Evolutionary conservation across 1,139 yeast species (phyloP).

Genomic region (Saccharomycopsis crataegensis): DNA sequence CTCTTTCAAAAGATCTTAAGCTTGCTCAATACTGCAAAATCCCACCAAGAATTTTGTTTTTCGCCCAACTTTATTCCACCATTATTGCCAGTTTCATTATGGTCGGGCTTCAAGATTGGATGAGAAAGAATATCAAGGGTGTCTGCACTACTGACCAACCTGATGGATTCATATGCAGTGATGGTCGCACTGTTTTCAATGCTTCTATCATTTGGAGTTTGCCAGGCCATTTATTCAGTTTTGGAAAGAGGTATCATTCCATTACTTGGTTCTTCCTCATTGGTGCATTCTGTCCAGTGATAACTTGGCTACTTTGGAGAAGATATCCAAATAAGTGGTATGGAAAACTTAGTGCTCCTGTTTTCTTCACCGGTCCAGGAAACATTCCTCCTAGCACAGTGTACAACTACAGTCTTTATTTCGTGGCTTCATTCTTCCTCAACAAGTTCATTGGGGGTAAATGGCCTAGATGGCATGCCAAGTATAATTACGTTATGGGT

Average conservation of each 20-base stretch:
- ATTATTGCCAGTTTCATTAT: conserved; percentile 34
- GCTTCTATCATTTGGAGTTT: conserved; percentile 63
- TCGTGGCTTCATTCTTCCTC: conserved; percentile 36
- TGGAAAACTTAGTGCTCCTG: conserved; percentile 38
- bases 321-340: conserved; percentile 39
- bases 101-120: conserved; percentile 32
- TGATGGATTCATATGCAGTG: conserved; percentile 43
- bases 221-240: conserved; percentile 40
- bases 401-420: conserved; percentile 35
- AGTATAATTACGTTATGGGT: conserved; percentile 53
- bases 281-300: conserved; percentile 38
- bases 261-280: conserved; percentile 39
- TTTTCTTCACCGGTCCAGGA: conserved; percentile 44
- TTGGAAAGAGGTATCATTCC: conserved; percentile 32
- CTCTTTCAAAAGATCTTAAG: conserved; percentile 51
- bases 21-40: conserved; percentile 56
- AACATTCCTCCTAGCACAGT: conserved; percentile 49
- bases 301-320: conserved; percentile 41
- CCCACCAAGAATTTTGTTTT: conserved; percentile 53
- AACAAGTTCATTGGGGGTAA: conserved; percentile 45
- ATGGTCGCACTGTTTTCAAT: conserved; percentile 40
- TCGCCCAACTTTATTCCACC: conserved; percentile 43
- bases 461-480: conserved; percentile 53
- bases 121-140: conserved; percentile 34
- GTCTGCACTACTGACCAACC: conserved; percentile 42